Conservation (phyloP, 2,329 filamentous ascomycete species). For the Scedosporium apiospermum region DNA sequence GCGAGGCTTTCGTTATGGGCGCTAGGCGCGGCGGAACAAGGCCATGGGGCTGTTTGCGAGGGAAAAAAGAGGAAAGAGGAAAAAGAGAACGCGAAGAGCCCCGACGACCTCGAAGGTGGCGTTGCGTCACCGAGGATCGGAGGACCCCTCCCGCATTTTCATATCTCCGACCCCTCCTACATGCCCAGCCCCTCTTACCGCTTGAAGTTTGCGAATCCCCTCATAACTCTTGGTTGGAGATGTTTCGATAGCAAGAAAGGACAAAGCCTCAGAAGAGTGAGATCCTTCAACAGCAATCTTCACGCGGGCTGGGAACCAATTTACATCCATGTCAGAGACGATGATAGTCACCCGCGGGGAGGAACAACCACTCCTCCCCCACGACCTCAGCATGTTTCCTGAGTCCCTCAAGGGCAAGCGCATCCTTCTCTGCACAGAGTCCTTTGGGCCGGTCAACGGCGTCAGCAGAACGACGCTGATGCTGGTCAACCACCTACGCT, state of each 20-base stretch:
- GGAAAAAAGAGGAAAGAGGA: not conserved
- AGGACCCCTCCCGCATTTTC: not conserved
- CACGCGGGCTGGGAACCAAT: no score
- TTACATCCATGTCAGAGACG: not conserved
- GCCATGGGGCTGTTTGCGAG: not conserved
- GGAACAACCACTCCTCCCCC: not conserved
- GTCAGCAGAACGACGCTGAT: slow-evolving; percentile 62
- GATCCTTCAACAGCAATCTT: not conserved
- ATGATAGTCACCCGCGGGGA: not conserved
- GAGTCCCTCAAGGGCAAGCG: slow-evolving; percentile 45
- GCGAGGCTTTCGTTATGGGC: no score
- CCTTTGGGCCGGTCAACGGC: slow-evolving; percentile 64
- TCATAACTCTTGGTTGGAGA: not conserved
- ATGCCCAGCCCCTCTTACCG: not conserved
- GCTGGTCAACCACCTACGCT: slow-evolving; percentile 56
- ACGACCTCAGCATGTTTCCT: slow-evolving; percentile 37
- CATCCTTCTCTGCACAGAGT: slow-evolving; percentile 60
- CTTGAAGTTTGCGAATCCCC: not conserved
- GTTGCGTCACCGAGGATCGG: not conserved
- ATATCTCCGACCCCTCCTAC: not conserved
- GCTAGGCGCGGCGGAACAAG: not conserved
- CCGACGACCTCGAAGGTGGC: not conserved
- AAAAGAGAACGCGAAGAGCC: not conserved
- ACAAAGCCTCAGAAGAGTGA: not conserved
- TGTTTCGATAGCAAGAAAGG: not conserved